Conservation (phyloP, 2,329 filamentous ascomycete genomes). For the Juglanconis sp. region DNA sequence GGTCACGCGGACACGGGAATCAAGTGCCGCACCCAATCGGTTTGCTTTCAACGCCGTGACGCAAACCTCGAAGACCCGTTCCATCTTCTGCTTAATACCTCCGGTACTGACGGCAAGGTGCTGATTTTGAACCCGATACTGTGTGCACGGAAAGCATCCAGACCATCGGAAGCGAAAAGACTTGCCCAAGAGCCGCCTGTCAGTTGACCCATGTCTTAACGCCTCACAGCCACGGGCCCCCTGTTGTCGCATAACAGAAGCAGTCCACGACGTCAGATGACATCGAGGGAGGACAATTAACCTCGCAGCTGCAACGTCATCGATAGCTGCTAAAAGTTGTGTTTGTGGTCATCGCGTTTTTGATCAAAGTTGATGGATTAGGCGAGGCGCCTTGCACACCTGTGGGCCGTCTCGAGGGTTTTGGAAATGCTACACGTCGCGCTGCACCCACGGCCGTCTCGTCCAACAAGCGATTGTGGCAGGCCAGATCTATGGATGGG, state of each 20-base stretch:
- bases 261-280: neutral
- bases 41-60: neutral
- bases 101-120: neutral
- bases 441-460: neutral
- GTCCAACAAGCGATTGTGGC: no score
- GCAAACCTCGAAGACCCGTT: neutral
- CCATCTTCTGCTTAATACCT: neutral
- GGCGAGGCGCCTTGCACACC: no score
- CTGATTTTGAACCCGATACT: neutral
- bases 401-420: no score
- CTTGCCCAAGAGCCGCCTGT: constrained; percentile 5
- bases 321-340: neutral
- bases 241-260: neutral
- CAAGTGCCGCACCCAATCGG: constrained; percentile 3
- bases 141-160: neutral
- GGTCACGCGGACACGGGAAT: neutral
- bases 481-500: no score
- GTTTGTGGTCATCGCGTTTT: neutral
- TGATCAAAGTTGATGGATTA: no score
- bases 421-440: neutral
- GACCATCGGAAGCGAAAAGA: neutral
- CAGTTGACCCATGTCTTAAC: constrained; percentile 9
- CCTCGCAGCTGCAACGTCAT: neutral
- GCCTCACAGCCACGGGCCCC: neutral
- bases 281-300: neutral